phyloP scores from a whole-genome alignment of 768 basidiomycete genomes.

The Lentinus tigrinus region DNA sequence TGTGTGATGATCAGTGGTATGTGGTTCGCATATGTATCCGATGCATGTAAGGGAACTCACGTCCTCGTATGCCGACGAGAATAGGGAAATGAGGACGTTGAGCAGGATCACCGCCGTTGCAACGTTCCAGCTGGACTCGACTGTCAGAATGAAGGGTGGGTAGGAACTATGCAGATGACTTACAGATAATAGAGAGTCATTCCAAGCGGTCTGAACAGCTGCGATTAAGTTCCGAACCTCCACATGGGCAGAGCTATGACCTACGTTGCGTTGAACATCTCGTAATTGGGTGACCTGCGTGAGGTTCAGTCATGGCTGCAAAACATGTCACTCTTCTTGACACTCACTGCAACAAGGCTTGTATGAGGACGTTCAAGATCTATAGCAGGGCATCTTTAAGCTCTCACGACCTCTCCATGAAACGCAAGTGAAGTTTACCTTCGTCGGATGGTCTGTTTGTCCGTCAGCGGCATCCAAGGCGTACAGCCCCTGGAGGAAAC shows the following conservation, averaged over 20 bases:
- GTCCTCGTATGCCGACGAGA: slow-evolving; percentile 89
- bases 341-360: slow-evolving; percentile 77
- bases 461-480: slow-evolving; percentile 93
- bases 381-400: too few species aligned
- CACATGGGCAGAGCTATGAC: neutral
- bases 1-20: neutral
- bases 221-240: neutral
- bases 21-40: neutral
- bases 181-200: slow-evolving; percentile 80
- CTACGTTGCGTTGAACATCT: slow-evolving; percentile 53
- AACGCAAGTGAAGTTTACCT: slow-evolving; percentile 38
- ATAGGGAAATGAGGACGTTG: slow-evolving; percentile 94
- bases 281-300: slow-evolving; percentile 64
- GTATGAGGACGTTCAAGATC: slow-evolving; percentile 72
- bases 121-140: slow-evolving; percentile 72
- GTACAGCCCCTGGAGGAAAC: slow-evolving; percentile 84
- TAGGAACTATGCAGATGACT: too few species aligned
- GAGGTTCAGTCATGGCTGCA: neutral
- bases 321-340: neutral
- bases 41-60: slow-evolving; percentile 39
- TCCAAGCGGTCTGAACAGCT: slow-evolving; percentile 36
- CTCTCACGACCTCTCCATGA: too few species aligned
- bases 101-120: slow-evolving; percentile 81
- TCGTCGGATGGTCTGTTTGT: slow-evolving; percentile 47
- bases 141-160: too few species aligned